Evolutionary conservation across 352 stramenopile genomes (phyloP), one percentile per base, ranked within the genome.

Genomic region (Thalassiosira livingstoniorum): DNA sequence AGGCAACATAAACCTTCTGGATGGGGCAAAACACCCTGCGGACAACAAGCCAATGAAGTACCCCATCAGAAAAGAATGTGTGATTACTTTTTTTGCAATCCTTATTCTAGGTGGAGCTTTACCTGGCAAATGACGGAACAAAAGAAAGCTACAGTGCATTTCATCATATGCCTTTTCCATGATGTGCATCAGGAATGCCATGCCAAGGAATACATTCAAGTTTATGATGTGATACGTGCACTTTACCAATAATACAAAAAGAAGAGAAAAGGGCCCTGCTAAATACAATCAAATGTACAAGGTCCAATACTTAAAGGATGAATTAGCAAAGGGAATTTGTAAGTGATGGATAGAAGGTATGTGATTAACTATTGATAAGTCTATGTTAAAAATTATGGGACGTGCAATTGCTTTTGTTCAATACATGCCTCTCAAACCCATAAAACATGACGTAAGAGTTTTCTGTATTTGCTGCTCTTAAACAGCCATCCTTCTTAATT

Each of bases 371-470:
- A 69, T 78, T 51, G 69, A 84, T 37, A 64, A 82, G 23, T 66
- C 42, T 34, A 86, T 86, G 78, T 79, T 86, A 13, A 54, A 47
- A 21, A 82, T 82, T 29, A 73, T 63, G 53, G 65, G 78, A 2
- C 15, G 64, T 1, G 72, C 74, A 13, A 42, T 86, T 7, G 47
- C 10, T 13, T 86, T 69, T 27, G 29, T 82, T 21, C 71, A 78
- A 32, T 86, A 80, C 53, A 83, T 82, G 75, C 79, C 79, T 61
- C 58, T 60, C 2, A 86, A 86, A 57, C 79, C 73, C 0, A 86
- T 83, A 61, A 83, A 83, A 58, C 79, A 86, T 51, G 73, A 73
- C 1, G 80, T 83, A 18, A 78, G 83, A 62, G 73, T 86, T 0
- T 86, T 69, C 58, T n/a, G 31, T 31, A 37, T 75, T 13, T 86